Conservation (phyloP, 2,329 filamentous ascomycete genomes). For the Nigrograna mackinnonii region DNA sequence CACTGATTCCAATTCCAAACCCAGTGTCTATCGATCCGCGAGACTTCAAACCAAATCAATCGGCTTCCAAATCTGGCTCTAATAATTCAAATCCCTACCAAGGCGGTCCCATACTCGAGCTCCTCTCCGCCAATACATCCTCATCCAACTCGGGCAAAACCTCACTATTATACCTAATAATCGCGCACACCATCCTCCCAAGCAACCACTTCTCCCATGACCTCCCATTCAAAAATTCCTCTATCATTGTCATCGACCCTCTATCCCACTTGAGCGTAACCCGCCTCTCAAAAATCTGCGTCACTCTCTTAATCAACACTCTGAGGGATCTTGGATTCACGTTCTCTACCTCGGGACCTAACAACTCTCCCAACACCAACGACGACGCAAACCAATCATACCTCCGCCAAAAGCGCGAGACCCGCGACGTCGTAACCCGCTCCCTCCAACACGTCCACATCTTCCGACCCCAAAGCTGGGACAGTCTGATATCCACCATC, state of each 20-base stretch:
- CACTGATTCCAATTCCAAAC: slow-evolving; percentile 2
- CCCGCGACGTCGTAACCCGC: slow-evolving; percentile 33
- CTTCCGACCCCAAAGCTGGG: slow-evolving; percentile 58
- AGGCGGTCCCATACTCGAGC: slow-evolving; percentile 49
- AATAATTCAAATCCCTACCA: slow-evolving; percentile 4
- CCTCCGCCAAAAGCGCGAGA: slow-evolving; percentile 6
- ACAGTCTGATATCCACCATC: slow-evolving; percentile 55
- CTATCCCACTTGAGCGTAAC: slow-evolving; percentile 57
- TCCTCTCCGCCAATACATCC: slow-evolving; percentile 50
- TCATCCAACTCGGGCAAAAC: slow-evolving; percentile 59
- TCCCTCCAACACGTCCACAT: slow-evolving; percentile 61
- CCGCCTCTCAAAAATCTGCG: slow-evolving; percentile 48
- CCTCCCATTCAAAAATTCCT: slow-evolving; percentile 36
- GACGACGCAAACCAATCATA: too few species aligned
- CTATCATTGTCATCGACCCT: slow-evolving; percentile 60
- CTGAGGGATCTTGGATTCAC: background rate
- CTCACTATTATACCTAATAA: slow-evolving; percentile 61
- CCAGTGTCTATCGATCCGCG: background rate
- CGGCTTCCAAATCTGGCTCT: slow-evolving; percentile 1
- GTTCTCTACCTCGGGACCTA: background rate
- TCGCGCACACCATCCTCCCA: slow-evolving; percentile 56
- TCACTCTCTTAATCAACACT: slow-evolving; percentile 21
- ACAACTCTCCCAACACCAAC: background rate
- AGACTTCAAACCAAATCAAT: background rate
- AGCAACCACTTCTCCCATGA: slow-evolving; percentile 10